Evolutionary conservation across 2,329 filamentous ascomycete species (phyloP).

Genomic region (Myrmaecium sp.): DNA sequence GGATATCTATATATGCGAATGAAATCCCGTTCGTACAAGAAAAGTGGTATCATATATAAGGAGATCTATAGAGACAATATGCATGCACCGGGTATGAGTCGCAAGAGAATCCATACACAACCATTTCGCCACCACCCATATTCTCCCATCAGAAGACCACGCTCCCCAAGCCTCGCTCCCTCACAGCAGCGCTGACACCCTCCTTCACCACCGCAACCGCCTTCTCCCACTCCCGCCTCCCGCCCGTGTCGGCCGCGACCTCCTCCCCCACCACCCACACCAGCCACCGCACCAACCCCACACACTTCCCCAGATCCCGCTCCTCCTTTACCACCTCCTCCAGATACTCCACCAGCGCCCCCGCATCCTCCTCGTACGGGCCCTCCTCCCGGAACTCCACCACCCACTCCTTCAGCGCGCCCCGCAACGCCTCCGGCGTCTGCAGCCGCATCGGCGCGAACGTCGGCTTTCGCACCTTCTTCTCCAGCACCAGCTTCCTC

Average conservation of each 20-base stretch:
- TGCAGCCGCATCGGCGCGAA: slow-evolving; percentile 45
- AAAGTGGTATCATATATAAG: too few relatives aligned
- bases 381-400: slow-evolving; percentile 52
- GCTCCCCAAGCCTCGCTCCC: slow-evolving; percentile 26
- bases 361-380: slow-evolving; percentile 64
- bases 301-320: slow-evolving; percentile 58
- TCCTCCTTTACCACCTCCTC: slow-evolving; percentile 57
- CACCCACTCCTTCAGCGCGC: slow-evolving; percentile 64
- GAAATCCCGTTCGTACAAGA: too few relatives aligned
- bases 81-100: too few relatives aligned
- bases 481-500: slow-evolving; percentile 5
- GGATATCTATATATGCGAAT: too few relatives aligned
- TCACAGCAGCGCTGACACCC: slow-evolving; percentile 25
- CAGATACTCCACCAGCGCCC: slow-evolving; percentile 58
- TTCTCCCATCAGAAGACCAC: slow-evolving; percentile 22
- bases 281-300: slow-evolving; percentile 51
- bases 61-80: too few relatives aligned
- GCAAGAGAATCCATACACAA: too few relatives aligned
- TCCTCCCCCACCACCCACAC: slow-evolving; percentile 21
- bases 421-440: slow-evolving; percentile 46
- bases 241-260: slow-evolving; percentile 7
- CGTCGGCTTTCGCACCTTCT: slow-evolving; percentile 25
- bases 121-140: too few relatives aligned
- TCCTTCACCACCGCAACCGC: slow-evolving; percentile 24
- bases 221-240: slow-evolving; percentile 15